These are phyloP conservation scores for Aspergillus leporis DNA, from an alignment of 495 filamentous ascomycete genomes.

Conservation along the genomic window DNA sequence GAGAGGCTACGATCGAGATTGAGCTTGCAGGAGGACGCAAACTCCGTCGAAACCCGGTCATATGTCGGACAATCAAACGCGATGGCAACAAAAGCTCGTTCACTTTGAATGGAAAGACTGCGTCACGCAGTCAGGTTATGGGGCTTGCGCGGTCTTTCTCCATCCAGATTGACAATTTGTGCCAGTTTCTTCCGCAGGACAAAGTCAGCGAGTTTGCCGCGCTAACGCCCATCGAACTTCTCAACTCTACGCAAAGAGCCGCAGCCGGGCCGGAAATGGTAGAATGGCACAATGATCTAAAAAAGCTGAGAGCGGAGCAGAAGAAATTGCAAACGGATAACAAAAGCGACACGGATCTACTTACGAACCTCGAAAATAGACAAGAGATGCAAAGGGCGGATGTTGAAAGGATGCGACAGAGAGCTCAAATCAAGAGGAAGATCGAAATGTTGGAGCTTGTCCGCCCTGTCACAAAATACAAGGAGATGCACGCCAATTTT, in stretches of 20 bases:
- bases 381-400: constrained; percentile 80
- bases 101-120: constrained; percentile 63
- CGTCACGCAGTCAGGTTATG: constrained; percentile 59
- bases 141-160: constrained; percentile 65
- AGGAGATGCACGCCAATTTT: constrained; percentile 28
- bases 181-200: constrained; percentile 96
- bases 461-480: constrained; percentile 67
- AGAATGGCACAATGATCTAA: constrained; percentile 74
- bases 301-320: constrained; percentile 66
- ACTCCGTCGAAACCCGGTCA: constrained; percentile 61
- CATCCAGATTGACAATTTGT: constrained; percentile 97
- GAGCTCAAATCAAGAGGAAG: constrained; percentile 63
- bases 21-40: constrained; percentile 66
- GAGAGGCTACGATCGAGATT: constrained; percentile 81
- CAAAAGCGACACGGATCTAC: constrained; percentile 56
- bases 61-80: constrained; percentile 72
- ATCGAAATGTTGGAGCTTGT: constrained; percentile 66
- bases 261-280: constrained; percentile 80
- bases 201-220: constrained; percentile 92
- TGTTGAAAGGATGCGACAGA: constrained; percentile 78
- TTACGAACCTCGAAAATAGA: constrained; percentile 66
- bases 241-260: constrained; percentile 82
- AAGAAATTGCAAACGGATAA: constrained; percentile 62
- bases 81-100: constrained; percentile 80
- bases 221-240: constrained; percentile 79